phyloP scores from a whole-genome alignment of 1,284 basidiomycete species.

The Cutaneotrichosporon dermatis region DNA sequence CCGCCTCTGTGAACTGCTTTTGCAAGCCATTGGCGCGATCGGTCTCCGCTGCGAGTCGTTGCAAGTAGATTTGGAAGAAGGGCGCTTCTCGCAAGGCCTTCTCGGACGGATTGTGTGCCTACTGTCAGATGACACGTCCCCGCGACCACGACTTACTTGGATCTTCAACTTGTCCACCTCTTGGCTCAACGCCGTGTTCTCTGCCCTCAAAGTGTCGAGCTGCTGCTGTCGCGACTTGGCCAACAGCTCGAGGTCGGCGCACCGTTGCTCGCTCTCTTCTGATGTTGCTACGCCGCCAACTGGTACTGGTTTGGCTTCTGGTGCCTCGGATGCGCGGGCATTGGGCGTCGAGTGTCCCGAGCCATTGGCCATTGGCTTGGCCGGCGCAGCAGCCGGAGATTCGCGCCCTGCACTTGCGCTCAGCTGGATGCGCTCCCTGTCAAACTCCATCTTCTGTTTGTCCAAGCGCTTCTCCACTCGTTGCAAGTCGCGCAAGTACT shows the following conservation, averaged over 20 bases:
- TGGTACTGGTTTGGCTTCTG: neutral
- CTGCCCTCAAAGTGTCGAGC: conserved; percentile 26
- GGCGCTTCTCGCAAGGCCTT: conserved; percentile 34
- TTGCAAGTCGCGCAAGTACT: conserved; percentile 58
- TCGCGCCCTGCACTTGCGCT: conserved; percentile 3
- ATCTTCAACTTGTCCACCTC: conserved; percentile 36
- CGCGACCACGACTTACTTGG: conserved; percentile 18
- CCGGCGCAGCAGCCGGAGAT: conserved; percentile 14
- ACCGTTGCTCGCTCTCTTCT: conserved; percentile 21
- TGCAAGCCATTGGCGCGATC: conserved; percentile 35
- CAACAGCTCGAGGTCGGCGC: conserved; percentile 34
- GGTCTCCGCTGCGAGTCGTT: conserved; percentile 32
- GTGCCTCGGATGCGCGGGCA: conserved; percentile 24
- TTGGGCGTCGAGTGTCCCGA: conserved; percentile 54
- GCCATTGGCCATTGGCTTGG: conserved; percentile 55
- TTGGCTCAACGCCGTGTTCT: conserved; percentile 32
- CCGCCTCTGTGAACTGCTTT: conserved; percentile 28
- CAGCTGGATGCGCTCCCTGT: conserved; percentile 53
- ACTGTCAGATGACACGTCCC: conserved; percentile 7
- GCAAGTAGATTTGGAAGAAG: conserved; percentile 44
- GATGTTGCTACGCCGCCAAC: neutral
- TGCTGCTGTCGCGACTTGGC: conserved; percentile 31
- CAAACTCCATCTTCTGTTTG: conserved; percentile 62
- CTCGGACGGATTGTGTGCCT: conserved; percentile 39
- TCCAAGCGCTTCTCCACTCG: conserved; percentile 68